Conservation (phyloP, 768 basidiomycete species). For the Phlebiopsis flavidoalba region DNA sequence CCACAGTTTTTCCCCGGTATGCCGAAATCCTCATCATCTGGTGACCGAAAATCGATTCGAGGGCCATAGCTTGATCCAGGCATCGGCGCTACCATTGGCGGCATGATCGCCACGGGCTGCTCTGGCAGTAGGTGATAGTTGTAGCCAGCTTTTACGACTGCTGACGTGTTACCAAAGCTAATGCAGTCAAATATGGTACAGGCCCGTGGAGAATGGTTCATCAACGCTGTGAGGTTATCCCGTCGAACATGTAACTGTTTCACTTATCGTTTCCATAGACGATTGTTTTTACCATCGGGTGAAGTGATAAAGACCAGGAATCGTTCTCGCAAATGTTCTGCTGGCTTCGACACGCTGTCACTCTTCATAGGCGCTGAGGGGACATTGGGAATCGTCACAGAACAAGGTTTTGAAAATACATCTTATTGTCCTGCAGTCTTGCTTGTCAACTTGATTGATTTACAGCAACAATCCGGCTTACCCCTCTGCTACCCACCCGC, state of each 20-base stretch:
- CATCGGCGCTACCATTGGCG: constrained; percentile 78
- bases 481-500: constrained; percentile 76
- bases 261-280: constrained; percentile 41
- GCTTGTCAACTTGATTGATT: not conserved
- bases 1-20: constrained; percentile 81
- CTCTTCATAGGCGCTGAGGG: constrained; percentile 82
- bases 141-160: not conserved
- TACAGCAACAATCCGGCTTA: constrained; percentile 74
- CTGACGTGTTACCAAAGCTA: constrained; percentile 48
- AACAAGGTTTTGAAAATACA: constrained; percentile 45
- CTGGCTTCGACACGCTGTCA: constrained; percentile 83
- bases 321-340: constrained; percentile 77
- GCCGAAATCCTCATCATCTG: constrained; percentile 10
- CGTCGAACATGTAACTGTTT: too few relatives aligned
- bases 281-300: constrained; percentile 82
- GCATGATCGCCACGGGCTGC: constrained; percentile 84
- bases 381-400: constrained; percentile 85
- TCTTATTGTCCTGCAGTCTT: not conserved
- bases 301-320: constrained; percentile 86
- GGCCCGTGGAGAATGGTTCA: constrained; percentile 89
- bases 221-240: constrained; percentile 62
- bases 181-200: constrained; percentile 83
- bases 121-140: constrained; percentile 58
- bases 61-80: constrained; percentile 66
- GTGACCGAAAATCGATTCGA: not conserved